These are phyloP conservation scores for Nyssa sinensis DNA, from an alignment of 148 eudicot genomes.

Conservation along the genomic window DNA sequence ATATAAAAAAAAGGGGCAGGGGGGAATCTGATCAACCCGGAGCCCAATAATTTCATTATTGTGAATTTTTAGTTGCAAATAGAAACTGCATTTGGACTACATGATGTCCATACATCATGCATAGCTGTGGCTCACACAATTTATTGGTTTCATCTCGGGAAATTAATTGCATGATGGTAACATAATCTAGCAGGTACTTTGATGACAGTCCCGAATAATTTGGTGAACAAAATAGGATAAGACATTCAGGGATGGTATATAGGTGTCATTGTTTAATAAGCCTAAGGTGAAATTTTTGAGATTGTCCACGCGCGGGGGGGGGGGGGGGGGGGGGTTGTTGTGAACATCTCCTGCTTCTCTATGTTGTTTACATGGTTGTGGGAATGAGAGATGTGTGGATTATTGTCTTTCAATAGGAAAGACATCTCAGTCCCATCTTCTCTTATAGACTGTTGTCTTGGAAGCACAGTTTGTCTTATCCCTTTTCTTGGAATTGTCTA, in stretches of 20 bases:
- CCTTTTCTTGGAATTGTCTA: too few species aligned
- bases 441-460: slow-evolving; percentile 1
- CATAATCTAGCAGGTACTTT: neutral
- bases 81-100: neutral
- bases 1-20: too few species aligned
- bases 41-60: neutral
- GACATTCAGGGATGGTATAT: neutral
- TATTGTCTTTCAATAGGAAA: neutral
- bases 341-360: neutral
- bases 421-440: neutral
- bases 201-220: too few species aligned
- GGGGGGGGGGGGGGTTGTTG: too few species aligned
- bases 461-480: neutral
- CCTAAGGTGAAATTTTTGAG: neutral
- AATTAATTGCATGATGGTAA: neutral
- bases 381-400: neutral
- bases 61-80: neutral
- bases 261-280: neutral
- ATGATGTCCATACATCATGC: neutral
- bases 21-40: neutral
- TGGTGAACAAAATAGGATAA: neutral
- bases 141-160: neutral
- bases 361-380: neutral
- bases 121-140: neutral
- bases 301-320: neutral